A percentile compares a stretch with the other conserved stretches of the same genome.
phyloP scores from a whole-genome alignment of 2,329 filamentous ascomycete species.

The Claviceps africana region DNA sequence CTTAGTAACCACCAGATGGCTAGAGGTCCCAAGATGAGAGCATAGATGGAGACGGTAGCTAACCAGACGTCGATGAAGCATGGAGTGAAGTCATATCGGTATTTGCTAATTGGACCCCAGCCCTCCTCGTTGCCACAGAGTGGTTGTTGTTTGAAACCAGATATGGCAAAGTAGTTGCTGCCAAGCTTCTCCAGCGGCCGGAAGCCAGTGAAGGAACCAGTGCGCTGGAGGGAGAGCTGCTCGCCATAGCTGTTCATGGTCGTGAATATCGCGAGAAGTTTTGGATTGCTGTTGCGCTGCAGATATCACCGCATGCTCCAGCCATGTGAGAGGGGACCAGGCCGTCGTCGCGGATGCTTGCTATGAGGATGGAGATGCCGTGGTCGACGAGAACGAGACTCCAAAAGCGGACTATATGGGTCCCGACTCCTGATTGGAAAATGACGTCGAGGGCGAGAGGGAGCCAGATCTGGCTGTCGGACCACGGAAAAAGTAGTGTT shows the following conservation, averaged over 20 bases:
- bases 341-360: constrained; percentile 7
- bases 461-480: background rate
- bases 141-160: constrained; percentile 50
- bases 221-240: constrained; percentile 37
- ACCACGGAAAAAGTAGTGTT: background rate
- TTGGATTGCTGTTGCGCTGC: constrained; percentile 9
- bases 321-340: constrained; percentile 5
- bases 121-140: constrained; percentile 83
- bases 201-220: constrained; percentile 48
- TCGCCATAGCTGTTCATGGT: constrained; percentile 18
- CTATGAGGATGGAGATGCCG: background rate
- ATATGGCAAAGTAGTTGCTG: constrained; percentile 43
- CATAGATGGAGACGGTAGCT: constrained; percentile 61
- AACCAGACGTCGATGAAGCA: constrained; percentile 95
- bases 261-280: constrained; percentile 4
- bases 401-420: background rate
- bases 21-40: constrained; percentile 60
- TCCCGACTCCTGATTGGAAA: background rate
- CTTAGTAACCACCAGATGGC: constrained; percentile 70
- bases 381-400: background rate
- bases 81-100: constrained; percentile 87
- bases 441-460: background rate
- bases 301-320: constrained; percentile 9
- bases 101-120: constrained; percentile 83
- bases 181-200: constrained; percentile 37